Evolutionary conservation across 2,329 filamentous ascomycete species (phyloP).

Genomic region (Chrysoporthe cubensis): DNA sequence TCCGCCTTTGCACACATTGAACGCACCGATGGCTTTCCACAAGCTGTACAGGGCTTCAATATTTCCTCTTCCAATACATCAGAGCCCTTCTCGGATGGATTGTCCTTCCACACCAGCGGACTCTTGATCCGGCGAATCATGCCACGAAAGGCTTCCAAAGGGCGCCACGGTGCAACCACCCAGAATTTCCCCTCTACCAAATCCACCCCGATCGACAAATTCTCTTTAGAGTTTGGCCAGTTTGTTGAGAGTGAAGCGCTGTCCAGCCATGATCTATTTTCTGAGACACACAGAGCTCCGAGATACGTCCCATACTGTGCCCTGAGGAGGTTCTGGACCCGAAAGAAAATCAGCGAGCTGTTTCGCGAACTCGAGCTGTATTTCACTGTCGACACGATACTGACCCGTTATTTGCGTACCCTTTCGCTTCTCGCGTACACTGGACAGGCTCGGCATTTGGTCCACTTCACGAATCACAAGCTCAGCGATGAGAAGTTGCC

Average conservation of each 20-base stretch:
- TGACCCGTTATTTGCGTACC: neutral
- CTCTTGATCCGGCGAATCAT: neutral
- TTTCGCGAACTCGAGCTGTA: conserved; percentile 2
- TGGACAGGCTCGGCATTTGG: neutral
- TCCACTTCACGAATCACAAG: neutral
- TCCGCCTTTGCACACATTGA: no score
- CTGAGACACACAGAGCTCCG: no score
- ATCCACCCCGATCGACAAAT: no score
- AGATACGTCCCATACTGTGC: neutral
- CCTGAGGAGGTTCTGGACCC: neutral
- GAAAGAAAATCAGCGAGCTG: neutral
- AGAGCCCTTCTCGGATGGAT: no score
- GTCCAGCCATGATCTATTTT: no score
- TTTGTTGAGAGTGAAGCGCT: no score
- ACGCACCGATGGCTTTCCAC: no score
- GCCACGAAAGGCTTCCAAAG: neutral
- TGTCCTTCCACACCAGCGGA: neutral
- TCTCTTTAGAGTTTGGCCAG: no score
- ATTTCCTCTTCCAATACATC: no score
- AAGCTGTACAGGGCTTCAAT: no score
- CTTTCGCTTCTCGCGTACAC: neutral
- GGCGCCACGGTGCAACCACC: neutral
- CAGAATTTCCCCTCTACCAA: neutral
- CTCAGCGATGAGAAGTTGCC: neutral
- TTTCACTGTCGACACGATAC: neutral